These are phyloP conservation scores for Pezicula rhizophila DNA, from an alignment of 2,329 filamentous ascomycete species.

Conservation along the genomic window DNA sequence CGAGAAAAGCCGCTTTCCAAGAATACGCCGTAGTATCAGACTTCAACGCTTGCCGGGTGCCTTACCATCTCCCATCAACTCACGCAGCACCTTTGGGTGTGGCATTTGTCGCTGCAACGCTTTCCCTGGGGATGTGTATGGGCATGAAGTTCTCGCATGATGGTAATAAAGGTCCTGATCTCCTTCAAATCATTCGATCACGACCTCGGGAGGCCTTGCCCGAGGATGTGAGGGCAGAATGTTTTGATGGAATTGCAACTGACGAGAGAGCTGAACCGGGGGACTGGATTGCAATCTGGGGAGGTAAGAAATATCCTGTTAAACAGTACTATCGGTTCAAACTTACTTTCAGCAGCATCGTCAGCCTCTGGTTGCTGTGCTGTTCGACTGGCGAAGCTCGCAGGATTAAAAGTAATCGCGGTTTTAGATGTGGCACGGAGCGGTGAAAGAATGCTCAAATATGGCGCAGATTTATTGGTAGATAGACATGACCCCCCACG, in stretches of 20 bases:
- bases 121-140: constrained; percentile 64
- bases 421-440: constrained; percentile 64
- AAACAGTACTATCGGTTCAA: background rate
- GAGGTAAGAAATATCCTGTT: constrained; percentile 39
- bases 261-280: constrained; percentile 50
- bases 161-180: constrained; percentile 45
- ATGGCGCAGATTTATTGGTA: constrained; percentile 56
- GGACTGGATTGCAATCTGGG: constrained; percentile 72
- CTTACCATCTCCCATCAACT: constrained; percentile 11
- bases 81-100: constrained; percentile 25
- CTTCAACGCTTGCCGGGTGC: constrained; percentile 24
- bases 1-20: constrained; percentile 24
- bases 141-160: constrained; percentile 55
- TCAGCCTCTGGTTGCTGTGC: constrained; percentile 63
- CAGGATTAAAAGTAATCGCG: constrained; percentile 57
- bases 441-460: constrained; percentile 48
- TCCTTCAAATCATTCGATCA: constrained; percentile 43
- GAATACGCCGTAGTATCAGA: constrained; percentile 46
- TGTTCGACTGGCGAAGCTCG: constrained; percentile 62
- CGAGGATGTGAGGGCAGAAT: constrained; percentile 56
- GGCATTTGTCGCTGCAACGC: constrained; percentile 51
- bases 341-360: constrained; percentile 38
- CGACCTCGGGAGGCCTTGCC: constrained; percentile 45
- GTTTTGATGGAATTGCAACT: constrained; percentile 46
- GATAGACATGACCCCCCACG: constrained; percentile 61